These are phyloP conservation scores for Parascedosporium putredinis DNA, from an alignment of 2,329 filamentous ascomycete species.

Conservation along the genomic window DNA sequence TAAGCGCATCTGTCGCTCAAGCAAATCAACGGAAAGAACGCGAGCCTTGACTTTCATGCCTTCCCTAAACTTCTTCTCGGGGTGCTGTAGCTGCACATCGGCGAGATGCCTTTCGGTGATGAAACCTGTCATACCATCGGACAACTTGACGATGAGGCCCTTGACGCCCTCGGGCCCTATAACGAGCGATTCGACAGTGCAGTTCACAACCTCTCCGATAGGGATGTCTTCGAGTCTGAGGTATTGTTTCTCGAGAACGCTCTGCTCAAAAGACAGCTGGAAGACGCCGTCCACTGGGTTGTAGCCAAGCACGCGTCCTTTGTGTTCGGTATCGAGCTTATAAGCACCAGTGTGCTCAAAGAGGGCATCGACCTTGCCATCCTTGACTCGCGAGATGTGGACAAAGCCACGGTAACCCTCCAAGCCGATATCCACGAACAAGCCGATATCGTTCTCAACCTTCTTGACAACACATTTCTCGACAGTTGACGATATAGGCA, in stretches of 20 bases:
- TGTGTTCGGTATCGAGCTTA: conserved; percentile 67
- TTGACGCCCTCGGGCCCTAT: conserved; percentile 68
- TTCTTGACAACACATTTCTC: conserved; percentile 69
- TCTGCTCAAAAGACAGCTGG: conserved; percentile 73
- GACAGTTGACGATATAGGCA: conserved; percentile 65
- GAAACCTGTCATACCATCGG: conserved; percentile 80
- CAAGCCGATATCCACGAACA: conserved; percentile 63
- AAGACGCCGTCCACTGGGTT: conserved; percentile 80
- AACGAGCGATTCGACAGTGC: conserved; percentile 74
- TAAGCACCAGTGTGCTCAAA: conserved; percentile 68
- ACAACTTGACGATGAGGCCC: conserved; percentile 72
- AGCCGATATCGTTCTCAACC: conserved; percentile 68
- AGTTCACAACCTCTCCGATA: conserved; percentile 69
- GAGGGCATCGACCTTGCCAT: conserved; percentile 77
- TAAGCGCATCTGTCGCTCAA: conserved; percentile 69
- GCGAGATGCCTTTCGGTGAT: conserved; percentile 83
- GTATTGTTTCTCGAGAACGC: conserved; percentile 75
- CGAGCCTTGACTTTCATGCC: conserved; percentile 75
- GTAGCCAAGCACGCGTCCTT: conserved; percentile 74
- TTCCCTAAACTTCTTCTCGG: conserved; percentile 91
- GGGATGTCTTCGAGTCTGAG: conserved; percentile 85
- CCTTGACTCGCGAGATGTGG: conserved; percentile 86
- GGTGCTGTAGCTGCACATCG: conserved; percentile 78
- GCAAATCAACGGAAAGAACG: conserved; percentile 68
- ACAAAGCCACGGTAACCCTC: conserved; percentile 71